A percentile compares a stretch with the other conserved stretches of the same genome.
Conservation (phyloP, 2,329 filamentous ascomycete species). For the Clonostachys byssicola region DNA sequence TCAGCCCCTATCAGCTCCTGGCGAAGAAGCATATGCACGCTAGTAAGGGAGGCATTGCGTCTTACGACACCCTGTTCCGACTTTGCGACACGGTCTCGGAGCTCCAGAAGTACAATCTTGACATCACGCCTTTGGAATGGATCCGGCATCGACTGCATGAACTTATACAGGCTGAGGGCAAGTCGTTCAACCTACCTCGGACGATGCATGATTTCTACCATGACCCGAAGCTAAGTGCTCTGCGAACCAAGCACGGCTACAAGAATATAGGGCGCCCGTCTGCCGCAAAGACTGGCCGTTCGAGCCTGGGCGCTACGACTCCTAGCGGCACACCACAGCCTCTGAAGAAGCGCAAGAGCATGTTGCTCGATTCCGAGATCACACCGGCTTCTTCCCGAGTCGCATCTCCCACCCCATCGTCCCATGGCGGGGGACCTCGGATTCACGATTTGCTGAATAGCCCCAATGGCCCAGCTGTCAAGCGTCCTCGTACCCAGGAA, state of each 20-base stretch:
- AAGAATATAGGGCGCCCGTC: conserved; percentile 55
- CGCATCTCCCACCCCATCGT: too few species aligned
- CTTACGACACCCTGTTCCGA: conserved; percentile 54
- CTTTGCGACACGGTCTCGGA: conserved; percentile 49
- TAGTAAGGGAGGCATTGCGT: conserved; percentile 33
- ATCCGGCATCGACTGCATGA: conserved; percentile 52
- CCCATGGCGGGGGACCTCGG: too few species aligned
- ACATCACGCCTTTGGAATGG: conserved; percentile 50
- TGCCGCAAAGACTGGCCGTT: conserved; percentile 28
- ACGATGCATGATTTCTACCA: conserved; percentile 52
- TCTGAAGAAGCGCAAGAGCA: conserved; percentile 23
- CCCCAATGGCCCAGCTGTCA: too few species aligned
- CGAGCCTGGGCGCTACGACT: neutral
- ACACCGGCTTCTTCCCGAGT: too few species aligned
- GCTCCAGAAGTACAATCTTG: conserved; percentile 47
- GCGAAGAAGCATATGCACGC: conserved; percentile 43
- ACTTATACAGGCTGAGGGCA: conserved; percentile 33
- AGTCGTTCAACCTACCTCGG: conserved; percentile 45
- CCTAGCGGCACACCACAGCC: neutral
- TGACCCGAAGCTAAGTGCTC: conserved; percentile 42
- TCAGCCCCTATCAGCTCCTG: conserved; percentile 54
- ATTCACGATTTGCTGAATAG: too few species aligned
- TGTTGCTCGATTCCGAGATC: conserved; percentile 24
- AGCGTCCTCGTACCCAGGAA: too few species aligned
- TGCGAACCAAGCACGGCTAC: conserved; percentile 48